A percentile compares a stretch with the other conserved stretches of the same genome.
Evolutionary conservation across 164 flowering plant species (phyloP).

Genomic region (Annona cherimola): DNA sequence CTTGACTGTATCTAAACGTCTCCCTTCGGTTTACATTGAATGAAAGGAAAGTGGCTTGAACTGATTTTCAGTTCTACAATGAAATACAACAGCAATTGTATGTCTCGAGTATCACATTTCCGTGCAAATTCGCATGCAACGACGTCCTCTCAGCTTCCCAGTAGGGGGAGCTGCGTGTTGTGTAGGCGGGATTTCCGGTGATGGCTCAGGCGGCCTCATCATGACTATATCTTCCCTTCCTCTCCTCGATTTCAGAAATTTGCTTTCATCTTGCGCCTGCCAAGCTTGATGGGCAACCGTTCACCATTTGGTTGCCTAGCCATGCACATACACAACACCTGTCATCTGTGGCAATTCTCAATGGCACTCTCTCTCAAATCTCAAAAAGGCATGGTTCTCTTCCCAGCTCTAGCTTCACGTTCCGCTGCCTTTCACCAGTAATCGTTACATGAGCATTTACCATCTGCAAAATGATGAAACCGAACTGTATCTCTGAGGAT

Average conservation of each 20-base stretch:
- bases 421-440: slow-evolving; percentile 28
- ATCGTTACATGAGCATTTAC: slow-evolving; percentile 62
- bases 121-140: neutral
- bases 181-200: neutral
- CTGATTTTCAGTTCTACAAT: too few species aligned
- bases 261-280: neutral
- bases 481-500: slow-evolving; percentile 48
- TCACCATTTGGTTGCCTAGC: neutral
- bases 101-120: neutral
- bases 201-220: neutral
- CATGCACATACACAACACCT: too few species aligned
- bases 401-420: neutral
- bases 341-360: too few species aligned
- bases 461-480: slow-evolving; percentile 56
- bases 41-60: neutral
- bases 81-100: neutral
- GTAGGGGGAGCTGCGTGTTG: neutral
- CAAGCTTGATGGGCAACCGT: neutral
- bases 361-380: too few species aligned
- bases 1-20: neutral
- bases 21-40: neutral
- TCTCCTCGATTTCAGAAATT: too few species aligned
- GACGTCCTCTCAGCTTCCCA: neutral
- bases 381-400: neutral
- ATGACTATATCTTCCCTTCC: too few species aligned